Evolutionary conservation across 352 stramenopile genomes (phyloP), one percentile per base, ranked within the genome.

Genomic region (Phytophthora cactorum): DNA sequence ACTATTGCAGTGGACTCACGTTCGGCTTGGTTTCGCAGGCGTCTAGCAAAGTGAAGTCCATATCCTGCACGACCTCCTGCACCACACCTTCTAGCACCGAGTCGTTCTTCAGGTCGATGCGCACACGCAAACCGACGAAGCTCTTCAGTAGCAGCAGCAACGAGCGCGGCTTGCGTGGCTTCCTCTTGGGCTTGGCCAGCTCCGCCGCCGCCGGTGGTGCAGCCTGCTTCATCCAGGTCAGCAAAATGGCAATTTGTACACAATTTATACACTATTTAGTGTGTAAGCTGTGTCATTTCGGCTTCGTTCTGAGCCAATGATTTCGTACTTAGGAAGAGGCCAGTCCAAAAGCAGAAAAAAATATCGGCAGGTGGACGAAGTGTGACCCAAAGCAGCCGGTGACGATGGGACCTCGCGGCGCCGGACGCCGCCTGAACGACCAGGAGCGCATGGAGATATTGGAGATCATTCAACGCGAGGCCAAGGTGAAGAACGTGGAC

Each of bases 391-490:
- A 36, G 63, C 38, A n/a, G n/a, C 10, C 4, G 9, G 58, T 15
- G 5, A 36, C 46, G 9, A 95, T 93, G 87, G 87, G 87, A 63
- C 77, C 64, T 75, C 82, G 88, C 63, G 88, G 88, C 5, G 85
- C 87, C 12, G 88, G 88, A 53, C 81, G 86, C 32, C 86, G 88
- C 2, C 74, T 96, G 64, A 96, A 91, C 65, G 88, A 96, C 82
- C 87, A 96, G 70, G 81, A 96, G 75, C 88, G 88, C 72, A 96
- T 96, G 86, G 86, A 96, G 71, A 96, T 96, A 64, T 76, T 96
- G 53, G 82, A 93, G 59, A 88, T 90, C 57, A 75, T 93, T 39
- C 78, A 88, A 56, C 79, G 78, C n/a, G 88, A 94, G 63, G 62
- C 70, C 52, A 95, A 94, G 71, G 84, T 95, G 31, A 93, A 94